Evolutionary conservation across 1,284 basidiomycete species (phyloP), one percentile per base, ranked within the genome.

Genomic region (Leccinum angustisporum): DNA sequence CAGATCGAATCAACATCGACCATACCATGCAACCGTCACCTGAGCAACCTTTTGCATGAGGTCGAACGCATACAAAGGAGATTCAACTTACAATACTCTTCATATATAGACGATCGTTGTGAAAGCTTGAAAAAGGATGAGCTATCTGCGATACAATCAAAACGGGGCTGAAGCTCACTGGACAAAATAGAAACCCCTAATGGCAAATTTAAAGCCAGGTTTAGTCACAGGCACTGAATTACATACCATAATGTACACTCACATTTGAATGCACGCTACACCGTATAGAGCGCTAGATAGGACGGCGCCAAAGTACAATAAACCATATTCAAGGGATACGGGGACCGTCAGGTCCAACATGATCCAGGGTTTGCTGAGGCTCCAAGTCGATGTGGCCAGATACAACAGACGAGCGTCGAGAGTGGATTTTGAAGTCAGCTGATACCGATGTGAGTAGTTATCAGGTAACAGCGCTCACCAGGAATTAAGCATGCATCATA

Each of bases 71-170:
- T 21, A 16, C 7, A 11, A 30, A 30, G 14, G 25, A 6, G 2
- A 31, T 7, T 31, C 14, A 16, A 56, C 54, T 30, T 13, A 67
- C 66, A 36, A 68, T 13, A 18, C 5, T 54, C 57, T 66, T 67
- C n/a, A 8, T 56, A 30, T 18, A n/a, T 16, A 25, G 14, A 13
- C 21, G 48, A 14, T 70, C 66, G 0, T 51, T 27, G 14, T 2
- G 56, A 14, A 70, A 67, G 16, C 66, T 67, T 3, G 13, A 25
- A 25, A 11, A 25, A 27, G 21, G 14, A 46, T 30, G 34, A 30
- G 27, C n/a, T 5, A 10, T 7, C 27, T 31, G 50, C 30, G 14
- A n/a, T 3, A 1, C 5, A 16, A 30, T 25, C 9, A 50, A 25
- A 50, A 48, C 13, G 18, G 14, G 31, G 18, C 25, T 1, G 8